Percentiles rank a stretch among this genome's conserved stretches.
These are phyloP conservation scores for Nymphaea colorata DNA, from an alignment of 164 flowering plant species.

Conservation along the genomic window DNA sequence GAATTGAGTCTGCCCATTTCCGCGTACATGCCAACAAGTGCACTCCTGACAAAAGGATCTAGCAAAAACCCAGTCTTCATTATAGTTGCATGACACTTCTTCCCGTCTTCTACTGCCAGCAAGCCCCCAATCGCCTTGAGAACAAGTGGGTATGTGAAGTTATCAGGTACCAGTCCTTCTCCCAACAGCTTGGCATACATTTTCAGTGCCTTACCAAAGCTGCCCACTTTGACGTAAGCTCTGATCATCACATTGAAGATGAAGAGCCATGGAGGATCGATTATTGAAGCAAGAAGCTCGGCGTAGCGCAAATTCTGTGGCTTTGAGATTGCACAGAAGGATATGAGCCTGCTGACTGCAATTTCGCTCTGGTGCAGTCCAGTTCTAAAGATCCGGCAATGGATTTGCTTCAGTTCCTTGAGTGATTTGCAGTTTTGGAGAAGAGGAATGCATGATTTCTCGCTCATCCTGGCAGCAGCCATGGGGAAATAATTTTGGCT, in stretches of 20 bases:
- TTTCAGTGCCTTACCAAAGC: conserved; percentile 19
- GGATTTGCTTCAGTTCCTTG: conserved; percentile 42
- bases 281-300: conserved; percentile 25
- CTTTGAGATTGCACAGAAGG: conserved; percentile 31
- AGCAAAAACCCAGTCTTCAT: conserved; percentile 45
- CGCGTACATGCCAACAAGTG: conserved; percentile 64
- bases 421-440: conserved; percentile 45
- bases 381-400: conserved; percentile 31
- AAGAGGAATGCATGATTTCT: conserved; percentile 25
- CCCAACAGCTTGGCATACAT: conserved; percentile 34
- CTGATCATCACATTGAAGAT: conserved; percentile 56
- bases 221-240: conserved; percentile 29
- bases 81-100: conserved; percentile 44
- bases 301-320: conserved; percentile 33
- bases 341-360: conserved; percentile 36
- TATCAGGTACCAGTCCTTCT: conserved; percentile 45
- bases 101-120: conserved; percentile 26
- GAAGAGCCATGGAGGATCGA: conserved; percentile 32
- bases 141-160: conserved; percentile 72
- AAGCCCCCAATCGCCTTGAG: conserved; percentile 59
- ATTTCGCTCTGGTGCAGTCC: conserved; percentile 27
- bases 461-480: conserved; percentile 12
- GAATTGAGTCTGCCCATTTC: conserved; percentile 26
- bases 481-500: neutral
- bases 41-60: conserved; percentile 52